These are phyloP conservation scores for Termitomyces sp. DNA, from an alignment of 768 basidiomycete genomes.

Conservation along the genomic window DNA sequence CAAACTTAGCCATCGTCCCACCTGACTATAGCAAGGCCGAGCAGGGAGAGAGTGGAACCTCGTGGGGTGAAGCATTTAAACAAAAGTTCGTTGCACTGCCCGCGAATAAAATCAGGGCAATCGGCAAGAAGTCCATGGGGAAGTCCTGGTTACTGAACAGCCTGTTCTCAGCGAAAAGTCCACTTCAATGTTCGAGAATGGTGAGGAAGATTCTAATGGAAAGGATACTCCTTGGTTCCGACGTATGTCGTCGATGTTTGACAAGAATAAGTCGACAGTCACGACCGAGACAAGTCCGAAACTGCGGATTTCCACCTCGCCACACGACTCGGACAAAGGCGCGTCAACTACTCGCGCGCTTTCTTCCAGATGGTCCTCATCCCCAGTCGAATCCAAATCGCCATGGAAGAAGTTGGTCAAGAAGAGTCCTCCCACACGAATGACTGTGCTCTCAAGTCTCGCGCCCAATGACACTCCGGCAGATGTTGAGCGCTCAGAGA, in stretches of 20 bases:
- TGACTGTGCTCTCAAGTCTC: conserved; percentile 22
- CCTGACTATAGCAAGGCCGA: conserved; percentile 15
- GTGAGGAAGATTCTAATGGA: conserved; percentile 8
- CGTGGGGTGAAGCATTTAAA: conserved; percentile 6
- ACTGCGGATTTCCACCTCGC: conserved; percentile 38
- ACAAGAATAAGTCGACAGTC: conserved; percentile 13
- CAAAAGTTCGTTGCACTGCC: conserved; percentile 16
- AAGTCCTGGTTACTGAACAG: conserved; percentile 24
- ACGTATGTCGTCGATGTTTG: conserved; percentile 18
- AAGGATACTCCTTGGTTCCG: conserved; percentile 22
- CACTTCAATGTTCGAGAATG: conserved; percentile 10
- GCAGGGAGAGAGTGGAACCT: conserved; percentile 8
- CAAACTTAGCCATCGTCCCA: conserved; percentile 44
- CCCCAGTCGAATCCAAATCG: conserved; percentile 22
- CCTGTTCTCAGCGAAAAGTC: conserved; percentile 7
- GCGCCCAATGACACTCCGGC: conserved; percentile 27
- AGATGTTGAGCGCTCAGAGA: conserved; percentile 24
- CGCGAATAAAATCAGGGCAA: conserved; percentile 35
- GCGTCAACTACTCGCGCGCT: conserved; percentile 10
- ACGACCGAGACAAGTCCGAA: conserved; percentile 19
- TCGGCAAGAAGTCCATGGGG: conserved; percentile 36
- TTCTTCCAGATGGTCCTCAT: conserved; percentile 31
- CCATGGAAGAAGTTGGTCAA: conserved; percentile 29
- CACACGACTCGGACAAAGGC: conserved; percentile 12
- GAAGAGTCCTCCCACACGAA: conserved; percentile 16